Base-by-base conservation (phyloP, 2,329 filamentous ascomycete genomes). In the Phoma sp. region DNA sequence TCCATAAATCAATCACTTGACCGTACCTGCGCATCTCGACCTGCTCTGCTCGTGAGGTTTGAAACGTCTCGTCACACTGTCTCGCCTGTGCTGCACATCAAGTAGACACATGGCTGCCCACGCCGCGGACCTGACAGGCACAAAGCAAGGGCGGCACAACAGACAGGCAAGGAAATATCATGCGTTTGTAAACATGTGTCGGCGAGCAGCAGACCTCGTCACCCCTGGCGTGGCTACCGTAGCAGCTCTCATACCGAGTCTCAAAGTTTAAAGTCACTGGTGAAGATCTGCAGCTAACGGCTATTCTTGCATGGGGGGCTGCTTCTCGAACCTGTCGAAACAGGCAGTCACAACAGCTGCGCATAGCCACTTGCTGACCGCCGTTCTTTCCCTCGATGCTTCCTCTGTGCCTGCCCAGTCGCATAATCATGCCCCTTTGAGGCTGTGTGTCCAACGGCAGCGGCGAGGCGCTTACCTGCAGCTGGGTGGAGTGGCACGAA, bases 81-180 rank as follows among this genome's bases (percentile, higher is more conserved):
- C 13, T 23, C 30, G 10, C 9, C 24, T 47, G 22, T 48, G 9
- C 23, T 41, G 38, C 37, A 48, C 23, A 32, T 27, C 30, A 30
- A 30, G 14, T 32, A 18, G 39, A 38, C 50, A 53, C 50, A 48
- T 45, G 35, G 39, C 18, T 13, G 29, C 24, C 40, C 45, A 44
- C 39, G 51, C 45, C 22, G 5, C 3, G 48, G 35, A 27, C 39
- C 39, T 48, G 38, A 13, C 38, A 33, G 25, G 24, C 38, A 32
- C 9, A 10, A 38, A 7, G 50, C 27, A 44, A 47, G 50, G 44
- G 44, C n/a, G 22, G 25, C 25, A 30, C 38, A n/a, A 27, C 32
- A 4, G 3, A 13, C 24, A 30, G 14, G 51, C 35, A 48, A 54
- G 51, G 45, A 39, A 29, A 13, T n/a, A n/a, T 30, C 29, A 30